phyloP scores from a whole-genome alignment of 257 asterid genomes.

The Solanum virginianum region DNA sequence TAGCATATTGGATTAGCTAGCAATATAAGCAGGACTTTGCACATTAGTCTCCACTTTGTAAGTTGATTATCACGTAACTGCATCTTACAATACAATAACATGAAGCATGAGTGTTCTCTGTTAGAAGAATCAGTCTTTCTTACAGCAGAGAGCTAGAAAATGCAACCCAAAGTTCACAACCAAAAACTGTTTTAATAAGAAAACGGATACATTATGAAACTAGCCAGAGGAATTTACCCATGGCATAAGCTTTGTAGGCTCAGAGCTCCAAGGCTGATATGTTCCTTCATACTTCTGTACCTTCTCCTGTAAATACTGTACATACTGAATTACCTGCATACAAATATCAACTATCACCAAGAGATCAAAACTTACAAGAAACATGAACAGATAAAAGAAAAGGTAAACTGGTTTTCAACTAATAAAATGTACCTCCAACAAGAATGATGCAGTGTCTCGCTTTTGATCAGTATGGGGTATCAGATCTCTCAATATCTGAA shows the following conservation, averaged over 20 bases:
- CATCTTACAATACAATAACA: neutral
- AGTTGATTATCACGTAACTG: neutral
- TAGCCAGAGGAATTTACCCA: conserved; percentile 48
- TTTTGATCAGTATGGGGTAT: conserved; percentile 81
- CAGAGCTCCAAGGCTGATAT: conserved; percentile 73
- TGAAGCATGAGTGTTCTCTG: neutral
- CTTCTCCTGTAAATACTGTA: conserved; percentile 71
- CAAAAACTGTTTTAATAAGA: neutral
- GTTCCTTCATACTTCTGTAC: conserved; percentile 74
- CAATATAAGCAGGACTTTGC: neutral
- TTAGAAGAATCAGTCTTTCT: neutral
- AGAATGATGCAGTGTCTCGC: conserved; percentile 87
- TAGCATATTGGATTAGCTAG: neutral
- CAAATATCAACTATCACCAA: conserved; percentile 7
- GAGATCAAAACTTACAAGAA: neutral
- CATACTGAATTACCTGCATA: conserved; percentile 79
- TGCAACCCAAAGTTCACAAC: neutral
- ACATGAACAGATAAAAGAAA: neutral
- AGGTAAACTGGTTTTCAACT: neutral
- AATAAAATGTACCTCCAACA: conserved; percentile 51
- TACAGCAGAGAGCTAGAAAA: neutral
- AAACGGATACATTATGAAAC: neutral
- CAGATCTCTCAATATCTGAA: conserved; percentile 77
- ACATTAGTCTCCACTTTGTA: neutral
- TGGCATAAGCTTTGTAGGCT: conserved; percentile 88